A percentile compares a stretch with the other conserved stretches of the same genome.
Conservation (phyloP, 495 filamentous ascomycete genomes). For the Trichocladium uniseriatum region DNA sequence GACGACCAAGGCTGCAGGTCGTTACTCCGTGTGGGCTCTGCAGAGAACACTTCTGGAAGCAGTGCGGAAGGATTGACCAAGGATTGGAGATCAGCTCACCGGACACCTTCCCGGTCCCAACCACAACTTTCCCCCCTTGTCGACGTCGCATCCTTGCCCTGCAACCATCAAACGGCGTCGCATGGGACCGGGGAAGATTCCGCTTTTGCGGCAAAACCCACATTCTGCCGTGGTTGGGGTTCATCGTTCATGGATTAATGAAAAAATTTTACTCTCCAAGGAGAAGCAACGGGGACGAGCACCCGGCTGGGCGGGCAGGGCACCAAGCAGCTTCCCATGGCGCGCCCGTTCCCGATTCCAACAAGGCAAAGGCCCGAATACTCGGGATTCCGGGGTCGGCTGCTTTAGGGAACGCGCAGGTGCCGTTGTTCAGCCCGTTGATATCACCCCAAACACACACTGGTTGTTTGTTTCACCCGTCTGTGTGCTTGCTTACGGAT, state of each 20-base stretch:
- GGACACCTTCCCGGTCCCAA: background rate
- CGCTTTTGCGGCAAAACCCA: conserved; percentile 15
- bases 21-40: conserved; percentile 1
- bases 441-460: too few relatives aligned
- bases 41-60: conserved; percentile 17
- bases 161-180: background rate
- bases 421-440: too few relatives aligned
- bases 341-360: background rate
- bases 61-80: conserved; percentile 2
- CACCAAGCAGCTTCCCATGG: background rate
- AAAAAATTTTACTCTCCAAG: background rate
- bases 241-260: background rate
- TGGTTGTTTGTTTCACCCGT: too few relatives aligned
- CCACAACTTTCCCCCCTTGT: background rate
- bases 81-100: background rate
- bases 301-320: background rate
- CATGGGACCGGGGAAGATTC: conserved; percentile 18
- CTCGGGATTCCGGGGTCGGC: conserved; percentile 9
- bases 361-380: conserved; percentile 11
- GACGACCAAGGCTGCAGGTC: background rate
- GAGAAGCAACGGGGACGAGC: background rate
- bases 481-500: too few relatives aligned
- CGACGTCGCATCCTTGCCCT: background rate
- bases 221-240: conserved; percentile 1
- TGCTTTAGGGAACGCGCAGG: background rate